These are phyloP conservation scores for Myxozyma melibiosi DNA, from an alignment of 805 yeast genomes.

Conservation along the genomic window DNA sequence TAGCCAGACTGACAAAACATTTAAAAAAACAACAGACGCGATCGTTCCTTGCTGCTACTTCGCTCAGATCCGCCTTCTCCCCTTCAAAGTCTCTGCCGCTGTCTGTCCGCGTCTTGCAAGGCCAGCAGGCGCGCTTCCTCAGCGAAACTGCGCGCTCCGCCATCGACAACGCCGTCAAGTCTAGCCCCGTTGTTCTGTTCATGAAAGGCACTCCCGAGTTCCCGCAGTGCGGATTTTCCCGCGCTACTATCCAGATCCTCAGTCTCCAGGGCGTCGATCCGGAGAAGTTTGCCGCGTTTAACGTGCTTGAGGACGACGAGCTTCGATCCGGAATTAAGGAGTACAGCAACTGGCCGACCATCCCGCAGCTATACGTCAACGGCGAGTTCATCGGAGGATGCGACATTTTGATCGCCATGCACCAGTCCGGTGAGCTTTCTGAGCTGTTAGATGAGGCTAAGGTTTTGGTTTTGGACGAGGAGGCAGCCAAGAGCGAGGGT, in stretches of 20 bases:
- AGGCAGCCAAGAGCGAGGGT: not conserved
- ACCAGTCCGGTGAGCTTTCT: constrained; percentile 84
- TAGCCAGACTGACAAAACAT: not conserved
- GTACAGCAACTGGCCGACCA: constrained; percentile 96
- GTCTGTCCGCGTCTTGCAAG: constrained; percentile 13
- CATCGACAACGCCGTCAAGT: constrained; percentile 77
- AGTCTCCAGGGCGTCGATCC: constrained; percentile 99
- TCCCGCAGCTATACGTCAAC: constrained; percentile 88
- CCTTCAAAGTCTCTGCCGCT: constrained; percentile 9
- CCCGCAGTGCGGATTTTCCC: constrained; percentile 96
- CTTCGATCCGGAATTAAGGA: constrained; percentile 95
- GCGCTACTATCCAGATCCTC: constrained; percentile 88
- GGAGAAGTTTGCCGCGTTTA: constrained; percentile 91
- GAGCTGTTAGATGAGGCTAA: constrained; percentile 63
- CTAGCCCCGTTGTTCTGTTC: constrained; percentile 93
- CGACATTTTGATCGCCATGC: constrained; percentile 91
- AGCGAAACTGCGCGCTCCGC: constrained; percentile 81
- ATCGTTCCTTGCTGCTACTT: constrained; percentile 9
- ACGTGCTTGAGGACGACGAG: constrained; percentile 92
- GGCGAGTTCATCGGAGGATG: constrained; percentile 97
- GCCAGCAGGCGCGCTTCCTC: constrained; percentile 50
- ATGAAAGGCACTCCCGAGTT: constrained; percentile 99
- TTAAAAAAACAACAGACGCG: constrained; percentile 6
- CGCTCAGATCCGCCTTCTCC: constrained; percentile 13
- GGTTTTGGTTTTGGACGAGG: constrained; percentile 10